Conservation (phyloP, 1,139 yeast species). For the Saccharomyces pastorianus region DNA sequence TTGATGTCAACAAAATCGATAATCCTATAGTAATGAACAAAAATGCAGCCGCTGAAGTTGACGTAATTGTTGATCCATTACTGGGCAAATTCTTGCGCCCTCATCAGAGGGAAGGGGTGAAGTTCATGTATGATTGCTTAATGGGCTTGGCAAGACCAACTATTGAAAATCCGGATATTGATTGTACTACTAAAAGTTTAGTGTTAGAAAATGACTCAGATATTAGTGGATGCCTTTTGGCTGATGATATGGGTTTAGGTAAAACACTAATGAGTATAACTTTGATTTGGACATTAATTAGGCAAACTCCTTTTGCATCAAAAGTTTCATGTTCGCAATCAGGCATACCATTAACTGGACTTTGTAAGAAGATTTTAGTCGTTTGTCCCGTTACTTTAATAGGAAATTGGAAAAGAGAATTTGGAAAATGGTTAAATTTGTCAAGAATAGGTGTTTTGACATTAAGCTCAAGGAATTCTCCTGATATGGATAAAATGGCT, state of each 20-base stretch:
- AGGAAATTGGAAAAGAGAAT: slow-evolving; percentile 82
- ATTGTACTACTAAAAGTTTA: slow-evolving; percentile 10
- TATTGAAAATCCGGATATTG: slow-evolving; percentile 11
- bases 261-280: slow-evolving; percentile 84
- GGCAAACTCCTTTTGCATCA: slow-evolving; percentile 52
- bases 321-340: slow-evolving; percentile 22
- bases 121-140: slow-evolving; percentile 72
- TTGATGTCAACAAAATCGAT: slow-evolving; percentile 35
- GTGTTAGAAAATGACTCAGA: slow-evolving; percentile 35
- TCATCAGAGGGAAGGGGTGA: slow-evolving; percentile 80
- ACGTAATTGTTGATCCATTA: slow-evolving; percentile 65
- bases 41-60: slow-evolving; percentile 34
- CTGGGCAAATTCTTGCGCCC: slow-evolving; percentile 54
- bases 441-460: slow-evolving; percentile 55
- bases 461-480: slow-evolving; percentile 39
- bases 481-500: slow-evolving; percentile 50
- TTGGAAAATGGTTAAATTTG: slow-evolving; percentile 78
- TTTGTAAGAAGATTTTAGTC: slow-evolving; percentile 50
- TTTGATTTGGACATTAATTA: slow-evolving; percentile 72
- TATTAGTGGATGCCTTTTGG: slow-evolving; percentile 67
- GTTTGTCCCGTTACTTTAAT: slow-evolving; percentile 91
- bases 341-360: slow-evolving; percentile 26
- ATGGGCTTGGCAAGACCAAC: slow-evolving; percentile 49
- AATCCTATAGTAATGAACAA: slow-evolving; percentile 43
- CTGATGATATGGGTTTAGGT: slow-evolving; percentile 98